Conservation (phyloP, 768 basidiomycete genomes). For the Tubosaeta sp. region DNA sequence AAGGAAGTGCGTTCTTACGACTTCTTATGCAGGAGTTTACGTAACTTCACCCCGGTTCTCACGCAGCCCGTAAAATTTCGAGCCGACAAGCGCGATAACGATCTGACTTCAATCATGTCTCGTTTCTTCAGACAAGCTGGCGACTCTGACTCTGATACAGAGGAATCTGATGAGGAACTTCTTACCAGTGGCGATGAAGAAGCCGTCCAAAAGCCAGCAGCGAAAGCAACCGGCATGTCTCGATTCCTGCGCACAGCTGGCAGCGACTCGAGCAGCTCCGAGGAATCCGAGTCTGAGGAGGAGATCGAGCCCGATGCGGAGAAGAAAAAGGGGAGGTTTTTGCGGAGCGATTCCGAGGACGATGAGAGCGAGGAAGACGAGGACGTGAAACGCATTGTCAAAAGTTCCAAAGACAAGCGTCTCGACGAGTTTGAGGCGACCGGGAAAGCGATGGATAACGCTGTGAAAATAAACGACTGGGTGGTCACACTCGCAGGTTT, state of each 20-base stretch:
- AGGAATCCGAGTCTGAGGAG: slow-evolving; percentile 50
- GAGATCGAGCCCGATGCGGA: slow-evolving; percentile 47
- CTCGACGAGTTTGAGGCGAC: slow-evolving; percentile 93
- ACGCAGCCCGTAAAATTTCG: slow-evolving; percentile 18
- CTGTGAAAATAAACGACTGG: slow-evolving; percentile 96
- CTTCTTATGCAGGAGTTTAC: too few relatives aligned
- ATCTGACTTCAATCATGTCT: slow-evolving; percentile 53
- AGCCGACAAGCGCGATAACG: slow-evolving; percentile 22
- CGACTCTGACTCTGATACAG: slow-evolving; percentile 74
- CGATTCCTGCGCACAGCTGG: slow-evolving; percentile 69
- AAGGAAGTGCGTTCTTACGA: too few relatives aligned
- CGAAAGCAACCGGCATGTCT: slow-evolving; percentile 50
- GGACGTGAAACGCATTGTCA: slow-evolving; percentile 63
- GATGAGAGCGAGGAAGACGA: slow-evolving; percentile 64
- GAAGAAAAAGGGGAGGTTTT: slow-evolving; percentile 40
- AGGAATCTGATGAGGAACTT: slow-evolving; percentile 69
- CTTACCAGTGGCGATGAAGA: slow-evolving; percentile 73
- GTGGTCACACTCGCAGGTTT: slow-evolving; percentile 82
- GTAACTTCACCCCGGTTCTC: too few relatives aligned
- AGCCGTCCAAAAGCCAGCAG: slow-evolving; percentile 35
- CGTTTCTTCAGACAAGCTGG: slow-evolving; percentile 85
- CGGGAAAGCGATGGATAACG: slow-evolving; percentile 90
- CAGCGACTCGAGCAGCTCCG: slow-evolving; percentile 52
- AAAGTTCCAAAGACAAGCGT: slow-evolving; percentile 87
- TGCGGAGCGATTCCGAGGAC: slow-evolving; percentile 44